Evolutionary conservation across 768 basidiomycete species (phyloP), one percentile per base, ranked within the genome.

Genomic region (Macrolepiota dolichaula): DNA sequence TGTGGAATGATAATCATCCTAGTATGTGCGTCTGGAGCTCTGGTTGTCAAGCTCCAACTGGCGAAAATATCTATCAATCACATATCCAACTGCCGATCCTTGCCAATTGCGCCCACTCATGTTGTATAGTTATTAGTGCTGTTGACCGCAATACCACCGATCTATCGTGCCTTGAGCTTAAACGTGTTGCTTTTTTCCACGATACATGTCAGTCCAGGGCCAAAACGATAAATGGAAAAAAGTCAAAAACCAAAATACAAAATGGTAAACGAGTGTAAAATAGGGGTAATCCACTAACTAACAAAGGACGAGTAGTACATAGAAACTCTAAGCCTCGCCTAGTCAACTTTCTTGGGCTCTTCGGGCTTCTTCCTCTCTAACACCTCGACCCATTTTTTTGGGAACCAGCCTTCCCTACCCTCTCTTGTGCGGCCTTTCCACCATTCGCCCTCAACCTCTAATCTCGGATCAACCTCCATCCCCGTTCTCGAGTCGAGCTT

Each of bases 371-470:
- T 68, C 62, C 80, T 75, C 71, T 86, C 85, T 62, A 90, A 71
- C 4, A 90, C 76, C 72, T 91, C 84, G 6, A 94, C 92, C 82
- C 89, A 94, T 64, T 89, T 92, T 59, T 78, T 82, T 2, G 95
- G 95, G 81, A 97, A 96, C 93, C 93, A 97, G 0, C 95, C 95
- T 64, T 90, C 86, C 65, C 88, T 80, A 0, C 95, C 95, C 64
- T 96, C 94, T 56, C 95, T 80, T 61, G 91, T 94, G 54, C 95
- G 79, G 1, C 95, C 95, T 72, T 85, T 87, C 94, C 94, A 97
- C 95, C 95, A 97, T 60, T 93, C 95, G 5, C 78, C 83, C 60
- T 85, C 78, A 25, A 85, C 74, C 61, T 82, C 80, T 37, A 81
- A 61, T 17, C 87, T 74, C 1, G 86, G 84, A 65, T 89, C 85